A percentile compares a stretch with the other conserved stretches of the same genome.
Conservation (phyloP, 148 eudicot genomes). For the Vaccinium vitisidaea region DNA sequence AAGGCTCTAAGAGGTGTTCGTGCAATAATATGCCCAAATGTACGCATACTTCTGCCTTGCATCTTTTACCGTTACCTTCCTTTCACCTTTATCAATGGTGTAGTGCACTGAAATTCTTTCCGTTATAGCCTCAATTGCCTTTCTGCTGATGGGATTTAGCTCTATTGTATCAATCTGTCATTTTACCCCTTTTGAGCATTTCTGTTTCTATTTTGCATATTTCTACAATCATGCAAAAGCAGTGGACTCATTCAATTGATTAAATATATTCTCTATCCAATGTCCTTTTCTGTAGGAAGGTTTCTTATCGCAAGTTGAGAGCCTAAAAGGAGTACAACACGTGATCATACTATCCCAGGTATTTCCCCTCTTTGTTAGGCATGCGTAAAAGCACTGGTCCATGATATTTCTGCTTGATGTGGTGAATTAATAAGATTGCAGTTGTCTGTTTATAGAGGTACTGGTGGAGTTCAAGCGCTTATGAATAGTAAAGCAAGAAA, state of each 20-base stretch:
- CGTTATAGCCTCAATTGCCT: background rate
- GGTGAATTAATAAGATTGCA: constrained; percentile 59
- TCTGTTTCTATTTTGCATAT: background rate
- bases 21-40: constrained; percentile 75
- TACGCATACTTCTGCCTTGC: constrained; percentile 32
- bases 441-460: constrained; percentile 85
- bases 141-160: background rate
- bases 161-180: background rate
- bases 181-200: background rate
- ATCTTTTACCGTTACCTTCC: background rate
- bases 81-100: background rate
- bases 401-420: constrained; percentile 23
- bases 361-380: constrained; percentile 15
- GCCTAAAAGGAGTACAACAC: constrained; percentile 68
- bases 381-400: background rate
- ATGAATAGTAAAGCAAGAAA: constrained; percentile 68
- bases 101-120: background rate
- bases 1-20: constrained; percentile 79
- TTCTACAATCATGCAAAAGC: background rate
- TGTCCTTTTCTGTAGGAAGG: constrained; percentile 62
- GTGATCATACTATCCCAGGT: constrained; percentile 87
- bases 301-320: constrained; percentile 52
- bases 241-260: background rate
- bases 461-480: constrained; percentile 75
- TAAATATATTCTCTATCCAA: background rate